Evolutionary conservation across 768 basidiomycete species (phyloP).

Genomic region (Leccinellum rugosiceps): DNA sequence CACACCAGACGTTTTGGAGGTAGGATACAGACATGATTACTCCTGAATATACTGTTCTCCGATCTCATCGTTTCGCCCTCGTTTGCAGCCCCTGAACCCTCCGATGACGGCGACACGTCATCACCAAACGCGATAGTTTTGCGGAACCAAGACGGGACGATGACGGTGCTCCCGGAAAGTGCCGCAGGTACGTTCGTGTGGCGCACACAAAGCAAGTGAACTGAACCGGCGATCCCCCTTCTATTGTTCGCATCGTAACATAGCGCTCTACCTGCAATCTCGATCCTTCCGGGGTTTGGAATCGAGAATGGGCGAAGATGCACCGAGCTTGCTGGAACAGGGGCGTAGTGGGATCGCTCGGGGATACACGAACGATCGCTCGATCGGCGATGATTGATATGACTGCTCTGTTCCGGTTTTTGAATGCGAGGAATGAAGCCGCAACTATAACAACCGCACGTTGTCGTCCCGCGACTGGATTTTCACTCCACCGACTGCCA

Average conservation of each 20-base stretch:
- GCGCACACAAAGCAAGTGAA: neutral
- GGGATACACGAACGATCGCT: conserved; percentile 66
- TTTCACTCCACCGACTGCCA: neutral
- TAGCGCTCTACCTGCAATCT: conserved; percentile 68
- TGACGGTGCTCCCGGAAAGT: conserved; percentile 57
- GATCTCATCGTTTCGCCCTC: neutral
- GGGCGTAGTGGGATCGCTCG: conserved; percentile 87
- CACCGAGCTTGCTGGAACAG: conserved; percentile 79
- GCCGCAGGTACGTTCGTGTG: conserved; percentile 54
- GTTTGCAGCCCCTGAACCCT: conserved; percentile 7
- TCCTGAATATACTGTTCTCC: neutral
- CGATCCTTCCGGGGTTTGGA: conserved; percentile 85
- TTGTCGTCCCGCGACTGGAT: neutral
- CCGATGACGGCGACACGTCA: conserved; percentile 17
- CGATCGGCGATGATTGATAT: neutral
- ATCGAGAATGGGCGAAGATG: conserved; percentile 69
- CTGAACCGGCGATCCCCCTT: conserved; percentile 3
- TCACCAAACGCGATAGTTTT: conserved; percentile 48
- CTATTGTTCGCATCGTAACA: conserved; percentile 1
- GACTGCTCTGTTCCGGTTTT: neutral
- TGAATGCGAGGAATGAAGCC: no score
- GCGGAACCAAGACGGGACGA: conserved; percentile 60
- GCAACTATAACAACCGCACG: neutral
- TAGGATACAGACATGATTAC: conserved; percentile 4
- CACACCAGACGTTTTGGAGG: conserved; percentile 67